These are phyloP conservation scores for Carex arenaria DNA, from an alignment of 202 grass and related monocot species.

Conservation along the genomic window DNA sequence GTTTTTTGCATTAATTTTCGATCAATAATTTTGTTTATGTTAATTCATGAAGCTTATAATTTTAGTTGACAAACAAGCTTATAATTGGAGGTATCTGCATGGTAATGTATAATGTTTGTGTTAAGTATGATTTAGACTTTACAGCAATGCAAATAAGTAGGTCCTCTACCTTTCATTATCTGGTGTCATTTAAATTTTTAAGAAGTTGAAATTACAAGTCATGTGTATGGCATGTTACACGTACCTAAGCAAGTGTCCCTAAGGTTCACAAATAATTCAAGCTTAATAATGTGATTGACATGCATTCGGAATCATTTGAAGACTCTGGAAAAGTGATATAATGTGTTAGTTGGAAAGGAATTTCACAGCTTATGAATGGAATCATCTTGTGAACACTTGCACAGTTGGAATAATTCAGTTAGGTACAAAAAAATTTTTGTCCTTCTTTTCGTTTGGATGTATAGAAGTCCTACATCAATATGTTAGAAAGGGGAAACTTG, in stretches of 20 bases:
- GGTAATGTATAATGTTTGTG: not conserved
- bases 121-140: not conserved
- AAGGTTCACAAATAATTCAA: not conserved
- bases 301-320: not conserved
- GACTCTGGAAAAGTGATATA: not conserved
- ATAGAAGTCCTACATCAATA: not conserved
- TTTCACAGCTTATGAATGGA: too few species aligned
- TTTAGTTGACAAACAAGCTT: not conserved
- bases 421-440: not conserved
- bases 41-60: not conserved
- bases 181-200: not conserved
- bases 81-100: not conserved
- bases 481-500: too few species aligned
- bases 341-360: not conserved
- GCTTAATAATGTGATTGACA: not conserved
- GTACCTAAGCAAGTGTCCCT: not conserved
- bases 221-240: not conserved
- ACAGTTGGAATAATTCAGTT: not conserved
- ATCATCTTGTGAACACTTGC: not conserved
- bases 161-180: not conserved
- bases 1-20: not conserved
- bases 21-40: not conserved
- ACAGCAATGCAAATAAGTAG: not conserved
- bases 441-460: not conserved
- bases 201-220: not conserved